phyloP scores from a whole-genome alignment of 768 basidiomycete genomes.

The Suillus spraguei region DNA sequence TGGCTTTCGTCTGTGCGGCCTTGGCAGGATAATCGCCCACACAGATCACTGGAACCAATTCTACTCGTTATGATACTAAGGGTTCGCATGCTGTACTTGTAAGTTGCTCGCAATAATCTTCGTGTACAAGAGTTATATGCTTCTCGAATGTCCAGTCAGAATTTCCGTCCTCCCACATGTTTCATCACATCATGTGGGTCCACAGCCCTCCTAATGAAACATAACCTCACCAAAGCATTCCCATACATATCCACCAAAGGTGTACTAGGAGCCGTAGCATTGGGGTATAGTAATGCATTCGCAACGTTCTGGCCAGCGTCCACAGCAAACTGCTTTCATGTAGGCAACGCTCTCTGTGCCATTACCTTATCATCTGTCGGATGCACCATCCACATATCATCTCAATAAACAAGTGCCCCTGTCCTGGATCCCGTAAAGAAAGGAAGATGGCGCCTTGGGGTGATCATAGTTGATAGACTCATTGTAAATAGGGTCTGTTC shows the following conservation, averaged over 20 bases:
- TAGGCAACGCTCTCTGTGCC: constrained; percentile 38
- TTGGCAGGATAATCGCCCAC: too few species aligned
- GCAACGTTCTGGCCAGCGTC: constrained; percentile 44
- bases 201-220: too few species aligned
- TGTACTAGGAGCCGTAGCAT: constrained; percentile 60
- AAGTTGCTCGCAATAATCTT: too few species aligned
- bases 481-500: constrained; percentile 58
- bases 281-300: constrained; percentile 53
- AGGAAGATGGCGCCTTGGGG: constrained; percentile 42
- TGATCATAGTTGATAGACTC: constrained; percentile 31
- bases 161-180: constrained; percentile 66
- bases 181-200: constrained; percentile 69
- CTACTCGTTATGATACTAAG: too few species aligned
- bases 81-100: too few species aligned
- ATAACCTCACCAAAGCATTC: too few species aligned
- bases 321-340: constrained; percentile 37
- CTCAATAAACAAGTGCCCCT: constrained; percentile 44
- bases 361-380: constrained; percentile 40
- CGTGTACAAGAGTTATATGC: too few species aligned
- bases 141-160: constrained; percentile 19
- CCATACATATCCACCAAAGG: constrained; percentile 54
- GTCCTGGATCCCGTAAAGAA: constrained; percentile 34
- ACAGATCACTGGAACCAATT: too few species aligned
- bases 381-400: constrained; percentile 50
- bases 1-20: too few species aligned